phyloP scores from a whole-genome alignment of 2,329 filamentous ascomycete species.

The Dryadomyces sulphureus region DNA sequence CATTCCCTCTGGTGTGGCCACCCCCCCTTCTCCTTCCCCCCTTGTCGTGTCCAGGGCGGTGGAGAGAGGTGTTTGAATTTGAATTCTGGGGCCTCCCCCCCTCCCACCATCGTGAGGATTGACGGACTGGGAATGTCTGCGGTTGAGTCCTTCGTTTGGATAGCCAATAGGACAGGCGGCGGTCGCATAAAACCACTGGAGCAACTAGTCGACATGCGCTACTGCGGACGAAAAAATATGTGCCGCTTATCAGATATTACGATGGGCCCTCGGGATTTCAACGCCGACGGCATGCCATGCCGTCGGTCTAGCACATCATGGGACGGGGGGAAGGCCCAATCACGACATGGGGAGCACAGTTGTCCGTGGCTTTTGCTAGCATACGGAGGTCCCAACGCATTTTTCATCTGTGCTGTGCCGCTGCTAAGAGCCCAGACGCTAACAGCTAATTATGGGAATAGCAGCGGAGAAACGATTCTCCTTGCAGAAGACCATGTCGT shows the following conservation, averaged over 20 bases:
- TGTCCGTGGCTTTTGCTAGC: not conserved
- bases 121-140: not conserved
- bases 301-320: not conserved
- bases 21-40: too few relatives aligned
- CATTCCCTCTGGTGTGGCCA: not conserved
- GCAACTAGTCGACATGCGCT: too few relatives aligned
- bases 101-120: too few relatives aligned
- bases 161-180: not conserved
- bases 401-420: not conserved
- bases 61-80: not conserved
- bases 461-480: not conserved
- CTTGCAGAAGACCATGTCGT: not conserved
- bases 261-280: not conserved
- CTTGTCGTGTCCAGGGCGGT: not conserved
- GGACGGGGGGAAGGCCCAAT: not conserved
- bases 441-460: too few relatives aligned
- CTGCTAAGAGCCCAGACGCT: not conserved
- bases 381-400: not conserved
- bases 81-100: not conserved
- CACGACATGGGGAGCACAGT: not conserved
- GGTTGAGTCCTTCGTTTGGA: not conserved
- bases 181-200: too few relatives aligned
- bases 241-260: not conserved
- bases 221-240: too few relatives aligned
- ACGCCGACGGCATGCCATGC: not conserved